phyloP scores from a whole-genome alignment of 1,284 basidiomycete genomes.

The Papiliotrema nemorosa region DNA sequence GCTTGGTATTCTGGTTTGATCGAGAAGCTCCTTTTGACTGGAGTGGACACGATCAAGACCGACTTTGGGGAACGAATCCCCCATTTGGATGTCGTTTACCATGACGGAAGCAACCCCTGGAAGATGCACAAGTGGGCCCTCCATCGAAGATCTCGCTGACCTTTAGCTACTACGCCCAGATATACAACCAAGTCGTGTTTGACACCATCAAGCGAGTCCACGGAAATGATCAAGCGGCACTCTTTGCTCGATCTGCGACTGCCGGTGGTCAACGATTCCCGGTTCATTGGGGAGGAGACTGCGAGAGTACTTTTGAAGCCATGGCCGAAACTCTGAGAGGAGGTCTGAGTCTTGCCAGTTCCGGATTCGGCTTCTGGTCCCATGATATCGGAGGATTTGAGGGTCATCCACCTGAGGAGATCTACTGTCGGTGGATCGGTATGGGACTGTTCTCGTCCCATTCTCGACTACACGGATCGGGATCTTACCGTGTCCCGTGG shows the following conservation, averaged over 20 bases:
- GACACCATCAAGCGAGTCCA: slow-evolving; percentile 58
- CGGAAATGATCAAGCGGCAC: slow-evolving; percentile 63
- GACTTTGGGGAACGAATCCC: slow-evolving; percentile 67
- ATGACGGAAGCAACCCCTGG: slow-evolving; percentile 64
- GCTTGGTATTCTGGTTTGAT: slow-evolving; percentile 66
- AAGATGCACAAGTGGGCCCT: slow-evolving; percentile 36
- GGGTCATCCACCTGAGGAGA: slow-evolving; percentile 65
- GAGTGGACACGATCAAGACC: slow-evolving; percentile 61
- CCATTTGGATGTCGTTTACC: slow-evolving; percentile 60
- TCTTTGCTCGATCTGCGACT: slow-evolving; percentile 65
- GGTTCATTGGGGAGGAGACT: slow-evolving; percentile 66
- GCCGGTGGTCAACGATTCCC: slow-evolving; percentile 64
- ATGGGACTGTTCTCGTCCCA: slow-evolving; percentile 52
- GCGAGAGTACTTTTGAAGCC: slow-evolving; percentile 70
- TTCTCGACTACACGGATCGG: slow-evolving; percentile 66
- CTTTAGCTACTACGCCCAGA: slow-evolving; percentile 59
- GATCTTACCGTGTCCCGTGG: slow-evolving; percentile 72
- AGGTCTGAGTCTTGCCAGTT: slow-evolving; percentile 61
- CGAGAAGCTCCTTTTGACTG: slow-evolving; percentile 61
- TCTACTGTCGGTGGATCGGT: slow-evolving; percentile 73
- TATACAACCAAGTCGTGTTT: slow-evolving; percentile 70
- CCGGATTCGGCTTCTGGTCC: slow-evolving; percentile 67
- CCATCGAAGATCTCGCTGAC: background rate
- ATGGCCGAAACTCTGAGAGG: slow-evolving; percentile 72
- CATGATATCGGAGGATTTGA: slow-evolving; percentile 75